These are phyloP conservation scores for Rhodotorula sp. DNA, from an alignment of 1,284 basidiomycete genomes.

Conservation along the genomic window DNA sequence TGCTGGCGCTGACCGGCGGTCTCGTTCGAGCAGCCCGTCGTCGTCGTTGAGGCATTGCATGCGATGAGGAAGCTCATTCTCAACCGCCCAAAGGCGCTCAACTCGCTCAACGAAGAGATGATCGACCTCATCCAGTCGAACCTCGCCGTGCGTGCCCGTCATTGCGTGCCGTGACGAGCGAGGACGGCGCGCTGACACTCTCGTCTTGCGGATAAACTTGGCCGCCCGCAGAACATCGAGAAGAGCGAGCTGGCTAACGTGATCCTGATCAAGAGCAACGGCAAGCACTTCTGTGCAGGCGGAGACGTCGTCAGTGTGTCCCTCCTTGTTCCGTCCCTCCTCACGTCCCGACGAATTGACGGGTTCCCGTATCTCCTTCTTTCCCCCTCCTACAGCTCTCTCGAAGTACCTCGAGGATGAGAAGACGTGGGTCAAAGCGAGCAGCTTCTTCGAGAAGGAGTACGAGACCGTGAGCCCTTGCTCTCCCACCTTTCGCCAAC, in stretches of 20 bases:
- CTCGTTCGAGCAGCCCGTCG: constrained; percentile 51
- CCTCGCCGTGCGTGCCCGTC: constrained; percentile 61
- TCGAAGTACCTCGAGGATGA: constrained; percentile 41
- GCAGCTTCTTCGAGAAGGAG: constrained; percentile 89
- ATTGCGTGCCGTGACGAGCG: not conserved
- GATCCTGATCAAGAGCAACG: constrained; percentile 73
- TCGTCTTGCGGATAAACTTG: not conserved
- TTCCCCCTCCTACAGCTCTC: constrained; percentile 22
- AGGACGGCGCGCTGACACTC: not conserved
- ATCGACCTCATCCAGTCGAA: constrained; percentile 68
- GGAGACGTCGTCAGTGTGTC: constrained; percentile 82
- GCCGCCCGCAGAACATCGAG: constrained; percentile 67
- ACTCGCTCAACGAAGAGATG: constrained; percentile 84
- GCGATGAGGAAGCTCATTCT: constrained; percentile 68
- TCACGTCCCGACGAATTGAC: not conserved
- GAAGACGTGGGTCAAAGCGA: constrained; percentile 56
- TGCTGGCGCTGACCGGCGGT: too few species aligned
- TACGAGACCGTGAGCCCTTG: constrained; percentile 55
- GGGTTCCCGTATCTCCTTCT: not conserved
- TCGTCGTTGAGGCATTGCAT: constrained; percentile 68
- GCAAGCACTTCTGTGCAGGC: constrained; percentile 86
- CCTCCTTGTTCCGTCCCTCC: not conserved
- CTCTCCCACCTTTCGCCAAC: too few species aligned
- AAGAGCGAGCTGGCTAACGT: constrained; percentile 69
- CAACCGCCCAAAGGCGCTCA: constrained; percentile 79